phyloP scores from a whole-genome alignment of 2,329 filamentous ascomycete genomes.

The Mycosphaerella sp. region DNA sequence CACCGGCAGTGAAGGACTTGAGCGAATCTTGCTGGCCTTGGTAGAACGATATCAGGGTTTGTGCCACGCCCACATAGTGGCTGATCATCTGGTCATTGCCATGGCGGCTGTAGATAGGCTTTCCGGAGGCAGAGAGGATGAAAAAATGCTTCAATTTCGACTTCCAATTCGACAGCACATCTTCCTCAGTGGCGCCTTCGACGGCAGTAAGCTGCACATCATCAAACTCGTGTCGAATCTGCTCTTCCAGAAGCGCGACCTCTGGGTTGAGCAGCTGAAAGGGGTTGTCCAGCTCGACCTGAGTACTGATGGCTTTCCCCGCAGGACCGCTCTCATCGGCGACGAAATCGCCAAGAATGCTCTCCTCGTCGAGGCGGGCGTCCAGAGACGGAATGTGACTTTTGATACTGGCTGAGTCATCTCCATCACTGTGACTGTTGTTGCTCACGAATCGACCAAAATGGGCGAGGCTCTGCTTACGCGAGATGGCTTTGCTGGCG shows the following conservation, averaged over 20 bases:
- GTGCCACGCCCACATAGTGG: conserved; percentile 87
- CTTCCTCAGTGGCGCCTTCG: conserved; percentile 50
- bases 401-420: conserved; percentile 60
- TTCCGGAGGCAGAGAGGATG: conserved; percentile 90
- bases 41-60: conserved; percentile 97
- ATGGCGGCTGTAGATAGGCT: conserved; percentile 94
- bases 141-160: conserved; percentile 95
- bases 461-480: conserved; percentile 36
- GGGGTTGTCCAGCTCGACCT: conserved; percentile 52
- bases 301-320: conserved; percentile 60
- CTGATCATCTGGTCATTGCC: conserved; percentile 86
- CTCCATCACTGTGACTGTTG: conserved; percentile 47
- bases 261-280: conserved; percentile 51
- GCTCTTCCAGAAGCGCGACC: conserved; percentile 49
- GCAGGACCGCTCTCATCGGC: conserved; percentile 58
- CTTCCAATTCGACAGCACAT: conserved; percentile 68
- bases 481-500: conserved; percentile 32
- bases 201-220: conserved; percentile 56
- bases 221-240: conserved; percentile 74
- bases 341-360: conserved; percentile 67
- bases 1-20: conserved; percentile 77
- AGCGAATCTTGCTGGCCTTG: conserved; percentile 72
- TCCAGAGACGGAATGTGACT: conserved; percentile 60
- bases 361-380: conserved; percentile 67
- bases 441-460: conserved; percentile 40